Conservation (phyloP, 352 stramenopile species). For the Phytophthora ramorum region DNA sequence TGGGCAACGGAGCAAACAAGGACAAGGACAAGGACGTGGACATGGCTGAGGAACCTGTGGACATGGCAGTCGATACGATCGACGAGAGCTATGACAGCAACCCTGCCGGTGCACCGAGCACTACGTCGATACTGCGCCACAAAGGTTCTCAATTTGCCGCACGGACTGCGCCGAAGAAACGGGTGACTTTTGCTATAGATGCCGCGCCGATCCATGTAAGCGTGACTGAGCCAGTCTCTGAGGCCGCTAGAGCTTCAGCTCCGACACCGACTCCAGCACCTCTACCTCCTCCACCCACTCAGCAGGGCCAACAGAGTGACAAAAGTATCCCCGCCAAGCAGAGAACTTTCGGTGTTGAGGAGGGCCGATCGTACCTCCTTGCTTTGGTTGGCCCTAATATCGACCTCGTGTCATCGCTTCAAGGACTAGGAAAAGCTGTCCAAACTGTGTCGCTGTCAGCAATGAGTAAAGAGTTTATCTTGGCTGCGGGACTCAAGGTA, state of each 20-base stretch:
- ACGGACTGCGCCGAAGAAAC: conserved; percentile 18
- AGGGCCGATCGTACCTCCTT: conserved; percentile 54
- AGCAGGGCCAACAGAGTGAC: conserved; percentile 10
- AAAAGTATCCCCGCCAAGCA: conserved; percentile 11
- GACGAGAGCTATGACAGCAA: conserved; percentile 11
- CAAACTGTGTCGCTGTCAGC: conserved; percentile 43
- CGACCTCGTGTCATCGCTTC: conserved; percentile 64
- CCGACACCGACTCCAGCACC: neutral
- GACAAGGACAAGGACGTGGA: conserved; percentile 24
- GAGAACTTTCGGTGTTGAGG: conserved; percentile 32
- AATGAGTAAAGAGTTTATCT: conserved; percentile 70
- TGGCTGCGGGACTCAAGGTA: conserved; percentile 65
- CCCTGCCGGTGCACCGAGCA: neutral
- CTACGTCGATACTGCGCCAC: conserved; percentile 24
- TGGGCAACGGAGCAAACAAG: conserved; percentile 5
- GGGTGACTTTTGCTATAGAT: conserved; percentile 35
- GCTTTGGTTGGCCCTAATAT: conserved; percentile 62
- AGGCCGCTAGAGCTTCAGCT: conserved; percentile 2
- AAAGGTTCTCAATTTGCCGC: conserved; percentile 6
- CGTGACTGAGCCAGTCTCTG: neutral
- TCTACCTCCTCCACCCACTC: neutral
- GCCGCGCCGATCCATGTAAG: neutral
- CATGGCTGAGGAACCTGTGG: conserved; percentile 13
- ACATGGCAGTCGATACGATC: conserved; percentile 38
- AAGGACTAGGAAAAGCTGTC: conserved; percentile 50